A percentile compares a stretch with the other conserved stretches of the same genome.
Evolutionary conservation across 1,139 yeast genomes (phyloP).

Genomic region (Ogataea hybrid): DNA sequence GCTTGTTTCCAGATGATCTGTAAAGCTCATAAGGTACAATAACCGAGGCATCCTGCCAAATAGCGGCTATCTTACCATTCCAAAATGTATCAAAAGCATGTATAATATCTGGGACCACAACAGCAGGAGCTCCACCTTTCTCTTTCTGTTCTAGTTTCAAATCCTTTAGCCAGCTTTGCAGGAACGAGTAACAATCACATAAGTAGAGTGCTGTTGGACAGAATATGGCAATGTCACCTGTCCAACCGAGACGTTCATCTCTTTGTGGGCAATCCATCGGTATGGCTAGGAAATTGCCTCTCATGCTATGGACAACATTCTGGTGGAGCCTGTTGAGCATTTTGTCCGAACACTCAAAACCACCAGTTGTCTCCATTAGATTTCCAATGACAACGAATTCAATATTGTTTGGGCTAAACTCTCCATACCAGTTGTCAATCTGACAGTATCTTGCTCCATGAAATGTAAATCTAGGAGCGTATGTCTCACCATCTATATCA

Average conservation of each 20-base stretch:
- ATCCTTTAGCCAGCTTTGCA: constrained; percentile 23
- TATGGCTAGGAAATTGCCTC: constrained; percentile 24
- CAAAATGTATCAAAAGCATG: constrained; percentile 20
- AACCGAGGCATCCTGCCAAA: constrained; percentile 29
- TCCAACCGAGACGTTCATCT: constrained; percentile 30
- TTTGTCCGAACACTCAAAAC: constrained; percentile 23
- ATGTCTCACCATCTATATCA: constrained; percentile 18
- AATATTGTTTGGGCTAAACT: constrained; percentile 14
- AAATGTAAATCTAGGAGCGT: constrained; percentile 24
- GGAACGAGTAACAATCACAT: constrained; percentile 22
- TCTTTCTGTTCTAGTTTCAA: constrained; percentile 23
- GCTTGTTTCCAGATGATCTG: constrained; percentile 20
- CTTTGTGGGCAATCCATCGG: constrained; percentile 30
- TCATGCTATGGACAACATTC: constrained; percentile 23
- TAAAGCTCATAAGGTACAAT: constrained; percentile 25
- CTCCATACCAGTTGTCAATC: constrained; percentile 23
- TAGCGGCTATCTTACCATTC: constrained; percentile 21
- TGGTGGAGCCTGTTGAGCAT: constrained; percentile 19
- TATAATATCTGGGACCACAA: constrained; percentile 25
- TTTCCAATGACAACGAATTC: constrained; percentile 19
- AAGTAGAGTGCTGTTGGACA: constrained; percentile 26
- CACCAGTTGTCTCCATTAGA: constrained; percentile 18
- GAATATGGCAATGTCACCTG: constrained; percentile 27
- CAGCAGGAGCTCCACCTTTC: constrained; percentile 21
- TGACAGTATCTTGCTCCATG: constrained; percentile 27